These are phyloP conservation scores for Salvia hispanica DNA, from an alignment of 257 asterid genomes.

Conservation along the genomic window DNA sequence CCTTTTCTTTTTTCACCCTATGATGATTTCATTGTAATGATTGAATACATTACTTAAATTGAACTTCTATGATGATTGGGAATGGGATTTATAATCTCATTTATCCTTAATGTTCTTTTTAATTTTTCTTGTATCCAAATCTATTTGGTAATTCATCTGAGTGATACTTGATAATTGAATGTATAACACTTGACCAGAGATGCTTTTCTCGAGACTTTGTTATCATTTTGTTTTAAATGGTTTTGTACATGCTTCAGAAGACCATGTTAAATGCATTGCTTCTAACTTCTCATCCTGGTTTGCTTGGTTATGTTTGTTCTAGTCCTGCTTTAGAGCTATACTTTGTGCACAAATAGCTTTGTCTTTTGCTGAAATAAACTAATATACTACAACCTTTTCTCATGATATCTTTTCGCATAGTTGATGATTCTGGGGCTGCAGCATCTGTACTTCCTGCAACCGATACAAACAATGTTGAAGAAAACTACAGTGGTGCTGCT, in stretches of 20 bases:
- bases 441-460: slow-evolving; percentile 30
- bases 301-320: no score
- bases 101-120: not conserved
- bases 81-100: not conserved
- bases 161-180: no score
- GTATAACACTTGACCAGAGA: no score
- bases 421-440: slow-evolving; percentile 38
- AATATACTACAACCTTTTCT: slow-evolving; percentile 9
- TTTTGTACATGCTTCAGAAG: not conserved
- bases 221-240: no score
- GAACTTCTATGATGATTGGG: not conserved
- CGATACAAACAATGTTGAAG: slow-evolving; percentile 20
- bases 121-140: not conserved
- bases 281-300: not conserved
- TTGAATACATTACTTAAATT: not conserved
- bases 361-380: slow-evolving; percentile 4
- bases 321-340: no score
- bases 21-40: not conserved
- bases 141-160: no score
- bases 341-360: not conserved
- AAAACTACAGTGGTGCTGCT: slow-evolving; percentile 18
- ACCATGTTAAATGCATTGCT: not conserved
- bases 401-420: slow-evolving; percentile 33
- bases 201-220: no score
- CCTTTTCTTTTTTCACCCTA: not conserved